A percentile compares a stretch with the other conserved stretches of the same genome.
phyloP scores from a whole-genome alignment of 257 asterid species.

The Scutellaria galericulata region DNA sequence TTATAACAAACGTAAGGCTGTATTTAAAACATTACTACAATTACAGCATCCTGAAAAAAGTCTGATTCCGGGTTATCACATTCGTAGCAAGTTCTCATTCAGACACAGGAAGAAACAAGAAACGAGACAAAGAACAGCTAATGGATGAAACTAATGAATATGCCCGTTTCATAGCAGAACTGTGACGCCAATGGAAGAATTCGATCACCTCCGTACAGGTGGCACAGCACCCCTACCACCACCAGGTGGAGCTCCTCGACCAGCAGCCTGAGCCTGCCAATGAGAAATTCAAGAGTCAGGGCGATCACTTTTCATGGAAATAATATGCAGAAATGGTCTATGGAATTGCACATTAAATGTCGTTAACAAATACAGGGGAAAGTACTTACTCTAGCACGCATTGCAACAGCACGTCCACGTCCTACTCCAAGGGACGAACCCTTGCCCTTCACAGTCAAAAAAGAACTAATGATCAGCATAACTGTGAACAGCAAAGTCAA shows the following conservation, averaged over 20 bases:
- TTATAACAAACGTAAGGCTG: background rate
- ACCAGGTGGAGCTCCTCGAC: conserved; percentile 91
- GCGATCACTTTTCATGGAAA: background rate
- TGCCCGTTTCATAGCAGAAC: conserved; percentile 17
- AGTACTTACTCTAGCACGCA: conserved; percentile 90
- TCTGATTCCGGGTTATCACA: background rate
- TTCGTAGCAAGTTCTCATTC: conserved; percentile 13
- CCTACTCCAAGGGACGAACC: conserved; percentile 95
- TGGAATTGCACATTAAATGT: background rate
- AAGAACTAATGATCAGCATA: conserved; percentile 10
- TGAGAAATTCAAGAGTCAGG: conserved; percentile 27
- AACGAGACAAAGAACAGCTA: background rate
- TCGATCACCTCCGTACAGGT: conserved; percentile 78
- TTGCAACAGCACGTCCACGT: conserved; percentile 95
- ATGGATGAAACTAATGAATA: conserved; percentile 19
- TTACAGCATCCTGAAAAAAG: background rate
- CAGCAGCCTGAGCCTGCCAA: conserved; percentile 87
- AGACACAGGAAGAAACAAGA: background rate
- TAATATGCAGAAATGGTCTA: background rate
- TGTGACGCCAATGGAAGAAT: background rate
- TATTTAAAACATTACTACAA: conserved; percentile 29
- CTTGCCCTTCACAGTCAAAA: conserved; percentile 70
- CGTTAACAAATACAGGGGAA: background rate
- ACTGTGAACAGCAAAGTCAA: background rate
- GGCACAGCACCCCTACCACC: conserved; percentile 86